Conservation (phyloP, 2,329 filamentous ascomycete species). For the Fusarium oligoseptatum region DNA sequence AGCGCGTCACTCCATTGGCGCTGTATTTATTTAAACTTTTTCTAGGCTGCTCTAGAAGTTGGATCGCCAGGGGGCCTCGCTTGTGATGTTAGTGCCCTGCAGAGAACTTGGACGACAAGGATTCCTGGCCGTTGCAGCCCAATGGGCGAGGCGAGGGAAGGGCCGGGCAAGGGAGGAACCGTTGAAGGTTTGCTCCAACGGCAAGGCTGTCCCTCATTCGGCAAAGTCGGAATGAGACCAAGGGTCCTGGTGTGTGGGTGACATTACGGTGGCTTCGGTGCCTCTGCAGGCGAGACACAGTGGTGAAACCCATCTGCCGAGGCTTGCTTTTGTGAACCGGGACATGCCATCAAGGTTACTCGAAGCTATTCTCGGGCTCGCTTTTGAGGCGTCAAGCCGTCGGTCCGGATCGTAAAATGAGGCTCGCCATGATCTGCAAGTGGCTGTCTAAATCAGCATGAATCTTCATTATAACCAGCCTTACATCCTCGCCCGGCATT, state of each 20-base stretch:
- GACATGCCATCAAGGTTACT: background rate
- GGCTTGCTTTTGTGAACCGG: background rate
- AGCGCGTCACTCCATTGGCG: conserved; percentile 11
- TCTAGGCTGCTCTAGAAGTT: background rate
- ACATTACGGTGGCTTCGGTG: background rate
- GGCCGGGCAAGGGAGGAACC: background rate
- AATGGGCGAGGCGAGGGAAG: background rate
- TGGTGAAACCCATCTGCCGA: conserved; percentile 1
- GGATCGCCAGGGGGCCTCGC: conserved; percentile 12
- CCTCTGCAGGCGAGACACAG: background rate
- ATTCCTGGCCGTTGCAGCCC: background rate
- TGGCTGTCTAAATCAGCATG: background rate
- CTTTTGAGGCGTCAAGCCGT: background rate
- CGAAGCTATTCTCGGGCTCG: background rate
- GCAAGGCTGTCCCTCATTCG: background rate
- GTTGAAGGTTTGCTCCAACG: background rate
- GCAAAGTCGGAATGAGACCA: background rate
- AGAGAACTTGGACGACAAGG: background rate
- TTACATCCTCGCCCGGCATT: background rate
- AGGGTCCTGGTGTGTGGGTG: background rate
- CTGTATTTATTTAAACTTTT: conserved; percentile 10
- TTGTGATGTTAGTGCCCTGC: background rate
- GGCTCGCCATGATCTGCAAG: background rate
- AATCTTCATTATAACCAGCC: background rate
- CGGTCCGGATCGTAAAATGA: background rate